These are phyloP conservation scores for Botrytis fragariae DNA, from an alignment of 2,329 filamentous ascomycete genomes.

Conservation along the genomic window DNA sequence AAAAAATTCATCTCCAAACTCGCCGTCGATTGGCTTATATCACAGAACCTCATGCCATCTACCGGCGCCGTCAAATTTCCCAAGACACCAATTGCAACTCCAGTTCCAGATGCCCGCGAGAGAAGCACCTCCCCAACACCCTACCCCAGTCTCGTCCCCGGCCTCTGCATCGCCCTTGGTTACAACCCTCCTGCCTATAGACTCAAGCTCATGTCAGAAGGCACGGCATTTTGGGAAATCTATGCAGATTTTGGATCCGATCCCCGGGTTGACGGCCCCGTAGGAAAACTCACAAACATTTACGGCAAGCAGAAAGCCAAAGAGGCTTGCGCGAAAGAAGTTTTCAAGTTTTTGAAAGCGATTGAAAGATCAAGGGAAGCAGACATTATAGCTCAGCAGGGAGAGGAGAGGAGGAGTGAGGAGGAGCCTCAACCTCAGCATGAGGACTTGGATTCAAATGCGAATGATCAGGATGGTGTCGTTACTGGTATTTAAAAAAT, in stretches of 20 bases:
- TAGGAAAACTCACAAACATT: conserved; percentile 45
- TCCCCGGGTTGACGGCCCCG: conserved; percentile 36
- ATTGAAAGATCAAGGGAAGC: conserved; percentile 36
- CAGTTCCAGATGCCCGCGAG: not conserved
- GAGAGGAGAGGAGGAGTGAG: not conserved
- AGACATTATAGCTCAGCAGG: conserved; percentile 23
- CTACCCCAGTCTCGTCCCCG: conserved; percentile 27
- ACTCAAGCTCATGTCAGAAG: conserved; percentile 19
- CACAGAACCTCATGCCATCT: conserved; percentile 33
- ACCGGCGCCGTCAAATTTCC: conserved; percentile 33
- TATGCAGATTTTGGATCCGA: conserved; percentile 35
- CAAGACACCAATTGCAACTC: conserved; percentile 21
- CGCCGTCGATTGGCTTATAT: conserved; percentile 37
- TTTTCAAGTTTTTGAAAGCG: conserved; percentile 42
- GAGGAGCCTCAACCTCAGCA: not conserved
- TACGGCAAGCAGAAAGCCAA: conserved; percentile 50
- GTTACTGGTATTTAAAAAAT: not conserved
- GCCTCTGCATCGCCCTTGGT: conserved; percentile 31
- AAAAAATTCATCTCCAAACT: conserved; percentile 37
- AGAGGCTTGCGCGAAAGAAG: conserved; percentile 46
- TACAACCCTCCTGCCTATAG: conserved; percentile 32
- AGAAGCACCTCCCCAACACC: not conserved
- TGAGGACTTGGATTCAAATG: not conserved
- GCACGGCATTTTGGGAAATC: conserved; percentile 28
- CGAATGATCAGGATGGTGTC: not conserved